These are phyloP conservation scores for Vitis hybrid DNA, from an alignment of 177 flowering plant species.

Conservation along the genomic window DNA sequence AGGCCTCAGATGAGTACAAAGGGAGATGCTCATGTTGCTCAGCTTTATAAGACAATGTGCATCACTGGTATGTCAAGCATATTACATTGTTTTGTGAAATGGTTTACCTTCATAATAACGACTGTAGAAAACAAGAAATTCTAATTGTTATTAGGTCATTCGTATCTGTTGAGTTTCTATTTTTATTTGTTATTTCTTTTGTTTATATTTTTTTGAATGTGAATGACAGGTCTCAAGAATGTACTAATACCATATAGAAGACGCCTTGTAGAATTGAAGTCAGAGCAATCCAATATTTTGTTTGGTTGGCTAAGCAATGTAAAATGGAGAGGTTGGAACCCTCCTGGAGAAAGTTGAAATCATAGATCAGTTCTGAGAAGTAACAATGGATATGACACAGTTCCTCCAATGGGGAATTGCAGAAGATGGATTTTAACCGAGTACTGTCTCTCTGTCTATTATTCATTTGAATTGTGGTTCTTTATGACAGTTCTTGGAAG, in stretches of 20 bases:
- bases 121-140: background rate
- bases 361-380: background rate
- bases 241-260: constrained; percentile 82
- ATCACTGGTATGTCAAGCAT: constrained; percentile 54
- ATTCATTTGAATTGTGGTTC: background rate
- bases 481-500: background rate
- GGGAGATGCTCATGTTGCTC: constrained; percentile 65
- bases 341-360: constrained; percentile 15
- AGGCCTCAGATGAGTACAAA: constrained; percentile 52
- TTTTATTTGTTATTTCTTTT: background rate
- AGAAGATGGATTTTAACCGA: background rate
- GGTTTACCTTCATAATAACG: background rate
- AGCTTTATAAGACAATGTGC: constrained; percentile 80
- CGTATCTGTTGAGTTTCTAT: background rate
- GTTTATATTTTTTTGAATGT: constrained; percentile 1
- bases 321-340: constrained; percentile 40
- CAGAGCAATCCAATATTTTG: constrained; percentile 35
- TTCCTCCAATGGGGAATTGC: background rate
- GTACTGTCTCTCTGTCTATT: background rate
- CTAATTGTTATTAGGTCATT: background rate
- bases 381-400: background rate
- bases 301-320: constrained; percentile 58
- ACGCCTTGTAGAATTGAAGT: constrained; percentile 58
- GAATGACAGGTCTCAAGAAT: constrained; percentile 69
- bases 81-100: background rate